Percentiles rank a stretch among this genome's conserved stretches.
Evolutionary conservation across 805 yeast species (phyloP).

Genomic region (Scheffersomyces spartinae): DNA sequence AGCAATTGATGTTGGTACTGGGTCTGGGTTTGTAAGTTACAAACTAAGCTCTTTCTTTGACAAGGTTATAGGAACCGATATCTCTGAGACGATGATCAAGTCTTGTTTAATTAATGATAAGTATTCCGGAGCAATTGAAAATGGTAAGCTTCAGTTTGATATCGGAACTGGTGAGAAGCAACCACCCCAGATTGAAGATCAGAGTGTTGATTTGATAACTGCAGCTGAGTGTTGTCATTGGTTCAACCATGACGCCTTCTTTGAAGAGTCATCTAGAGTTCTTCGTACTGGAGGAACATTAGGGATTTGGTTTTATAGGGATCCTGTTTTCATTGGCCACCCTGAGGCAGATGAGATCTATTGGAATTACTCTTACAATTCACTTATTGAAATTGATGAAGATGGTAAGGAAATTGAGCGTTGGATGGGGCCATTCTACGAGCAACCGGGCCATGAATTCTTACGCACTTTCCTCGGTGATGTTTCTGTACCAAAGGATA

Average conservation of each 20-base stretch:
- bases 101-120: constrained; percentile 9
- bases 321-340: constrained; percentile 45
- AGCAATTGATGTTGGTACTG: constrained; percentile 71
- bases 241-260: constrained; percentile 50
- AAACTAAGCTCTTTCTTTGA: constrained; percentile 35
- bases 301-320: constrained; percentile 72
- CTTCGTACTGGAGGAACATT: constrained; percentile 56
- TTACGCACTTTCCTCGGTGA: constrained; percentile 25
- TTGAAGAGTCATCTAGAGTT: constrained; percentile 34
- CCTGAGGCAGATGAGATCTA: constrained; percentile 47
- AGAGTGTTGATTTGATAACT: constrained; percentile 50
- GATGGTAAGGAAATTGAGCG: constrained; percentile 29
- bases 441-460: constrained; percentile 35
- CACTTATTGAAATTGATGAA: too few relatives aligned
- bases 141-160: constrained; percentile 9
- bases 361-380: constrained; percentile 37
- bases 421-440: constrained; percentile 38
- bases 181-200: constrained; percentile 7
- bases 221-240: constrained; percentile 89
- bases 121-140: constrained; percentile 1
- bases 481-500: constrained; percentile 20
- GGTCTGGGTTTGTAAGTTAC: constrained; percentile 65
- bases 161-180: constrained; percentile 15
- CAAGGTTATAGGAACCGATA: constrained; percentile 52
- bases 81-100: constrained; percentile 43